Base-by-base conservation (phyloP, 768 basidiomycete species). In the Pleurotus eryngii region DNA sequence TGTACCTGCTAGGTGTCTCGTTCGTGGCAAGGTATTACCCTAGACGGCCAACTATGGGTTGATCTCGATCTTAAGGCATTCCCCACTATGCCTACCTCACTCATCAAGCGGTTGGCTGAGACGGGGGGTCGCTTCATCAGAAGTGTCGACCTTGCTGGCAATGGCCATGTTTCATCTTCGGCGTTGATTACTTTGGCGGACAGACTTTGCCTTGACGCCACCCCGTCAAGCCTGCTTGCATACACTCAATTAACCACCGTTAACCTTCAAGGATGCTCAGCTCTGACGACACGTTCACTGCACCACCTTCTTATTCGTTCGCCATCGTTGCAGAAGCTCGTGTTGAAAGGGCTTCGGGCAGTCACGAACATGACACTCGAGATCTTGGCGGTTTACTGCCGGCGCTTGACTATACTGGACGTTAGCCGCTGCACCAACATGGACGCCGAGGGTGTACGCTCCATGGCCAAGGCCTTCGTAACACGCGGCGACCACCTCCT, bases 21-120 rank as follows among this genome's bases (percentile, higher is more conserved):
- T 66, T 65, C 76, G 8, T 96, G 93, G 92, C 84, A 81, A 53
- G 67, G 73, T 2, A 81, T 95, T 39, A 84, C 86, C 22, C 84
- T 87, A 63, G 94, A 96, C 67, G 93, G 93, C 12, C 90, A 93
- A 64, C 77, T 95, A n/a, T 95, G 94, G 94, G 64, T 72, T 45
- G 66, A 79, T 56, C 74, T 91, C 35, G 80, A 90, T 66, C 74
- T 93, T 35, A 78, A 69, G 17, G 70, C 84, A 1, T 89, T 90
- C 67, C 83, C 89, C 12, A 73, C 76, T 38, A 66, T 87, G 5
- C 78, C 86, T 11, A 64, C 75, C 46, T 66, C 71, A 20, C 70
- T 85, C 49, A 66, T 93, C 39, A 60, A 76, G 37, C 80, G 79
- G 38, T 71, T 95, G 26, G 72, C 82, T 39, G 64, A 76, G 22